Evolutionary conservation across 2,329 filamentous ascomycete genomes (phyloP), one percentile per base, ranked within the genome.

Genomic region (Emmonsiellopsis sp.): DNA sequence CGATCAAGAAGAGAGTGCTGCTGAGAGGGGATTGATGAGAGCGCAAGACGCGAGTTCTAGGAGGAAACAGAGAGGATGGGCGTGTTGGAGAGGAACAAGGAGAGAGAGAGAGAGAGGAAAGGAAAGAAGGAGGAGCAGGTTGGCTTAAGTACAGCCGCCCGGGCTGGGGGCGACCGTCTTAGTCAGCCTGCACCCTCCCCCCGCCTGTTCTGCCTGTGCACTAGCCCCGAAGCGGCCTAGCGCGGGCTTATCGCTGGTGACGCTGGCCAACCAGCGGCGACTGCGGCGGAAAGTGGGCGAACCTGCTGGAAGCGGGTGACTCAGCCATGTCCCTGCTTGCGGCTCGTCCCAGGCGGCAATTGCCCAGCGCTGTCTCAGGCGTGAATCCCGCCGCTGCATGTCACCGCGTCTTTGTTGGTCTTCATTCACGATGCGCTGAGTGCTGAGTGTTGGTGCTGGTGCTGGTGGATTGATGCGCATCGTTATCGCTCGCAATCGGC

Each of bases 81-180:
- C 44, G 44, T 51, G 44, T 55, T 53, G 55, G 51, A 53, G 43
- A 49, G 56, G 51, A 43, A 54, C 53, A 51, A 51, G 32, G 48
- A 55, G 49, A 54, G 49, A 51, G 34, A 50, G 56, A 46, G 53
- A 52, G 53, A 55, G 52, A 55, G 52, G 45, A 52, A 53, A 55
- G 55, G 46, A 46, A 50, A 51, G 55, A 55, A 60, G 62, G 63
- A 59, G 64, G 58, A 56, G 61, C 60, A 55, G 55, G 51, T 53
- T 53, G 59, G 55, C 52, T 68, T 68, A 68, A 65, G 64, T 67
- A 68, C 60, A 56, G 56, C 53, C 56, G 51, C 45, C 14, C 59
- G 54, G 53, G 42, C 53, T 44, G 53, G 59, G 59, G 62, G 62
- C 61, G 58, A 65, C 21, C 21, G 21, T 27, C 36, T 42, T 42